Evolutionary conservation across 2,329 filamentous ascomycete genomes (phyloP).

Genomic region (Aureobasidium musti): DNA sequence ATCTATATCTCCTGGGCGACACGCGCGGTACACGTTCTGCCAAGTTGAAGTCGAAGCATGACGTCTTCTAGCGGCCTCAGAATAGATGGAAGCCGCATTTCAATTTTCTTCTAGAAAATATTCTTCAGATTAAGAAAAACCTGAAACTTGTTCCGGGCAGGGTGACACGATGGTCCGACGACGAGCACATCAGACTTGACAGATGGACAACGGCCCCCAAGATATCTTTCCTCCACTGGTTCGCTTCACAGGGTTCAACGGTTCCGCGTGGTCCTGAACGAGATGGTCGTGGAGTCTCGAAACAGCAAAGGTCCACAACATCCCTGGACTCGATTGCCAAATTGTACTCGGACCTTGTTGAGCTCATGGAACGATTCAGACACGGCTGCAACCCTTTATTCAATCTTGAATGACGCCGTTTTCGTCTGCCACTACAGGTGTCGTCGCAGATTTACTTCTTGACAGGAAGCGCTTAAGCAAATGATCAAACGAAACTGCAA

Average conservation of each 20-base stretch:
- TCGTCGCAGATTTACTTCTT: neutral
- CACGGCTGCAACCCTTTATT: neutral
- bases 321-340: neutral
- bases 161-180: conserved; percentile 12
- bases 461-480: conserved; percentile 3
- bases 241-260: conserved; percentile 20
- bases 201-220: neutral
- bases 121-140: neutral
- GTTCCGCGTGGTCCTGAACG: conserved; percentile 14
- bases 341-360: neutral
- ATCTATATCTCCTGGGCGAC: conserved; percentile 2
- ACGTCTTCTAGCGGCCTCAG: neutral
- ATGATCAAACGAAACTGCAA: neutral
- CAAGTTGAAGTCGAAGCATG: conserved; percentile 4
- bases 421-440: neutral
- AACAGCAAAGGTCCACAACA: neutral
- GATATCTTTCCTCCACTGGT: conserved; percentile 1
- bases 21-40: conserved; percentile 5
- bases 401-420: neutral
- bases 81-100: neutral
- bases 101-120: conserved; percentile 19
- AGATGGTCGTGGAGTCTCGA: neutral
- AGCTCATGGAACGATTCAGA: neutral
- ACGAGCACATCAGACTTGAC: neutral
- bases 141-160: neutral